phyloP scores from a whole-genome alignment of 805 yeast species.

The Zygoascus biomembranicola region DNA sequence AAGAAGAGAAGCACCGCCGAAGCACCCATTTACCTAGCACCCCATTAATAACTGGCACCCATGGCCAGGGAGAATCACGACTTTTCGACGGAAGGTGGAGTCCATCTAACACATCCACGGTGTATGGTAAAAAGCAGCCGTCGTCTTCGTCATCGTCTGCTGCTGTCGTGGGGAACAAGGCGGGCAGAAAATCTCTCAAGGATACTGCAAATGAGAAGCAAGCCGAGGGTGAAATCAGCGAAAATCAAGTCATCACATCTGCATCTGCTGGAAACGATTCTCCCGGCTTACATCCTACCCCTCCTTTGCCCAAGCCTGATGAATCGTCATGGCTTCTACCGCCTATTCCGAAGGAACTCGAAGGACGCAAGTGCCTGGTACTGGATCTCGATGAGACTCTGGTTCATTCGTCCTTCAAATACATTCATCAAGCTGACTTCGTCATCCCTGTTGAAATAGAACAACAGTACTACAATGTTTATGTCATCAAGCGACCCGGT shows the following conservation, averaged over 20 bases:
- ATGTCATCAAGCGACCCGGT: constrained; percentile 95
- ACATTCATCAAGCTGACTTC: constrained; percentile 86
- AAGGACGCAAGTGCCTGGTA: constrained; percentile 74
- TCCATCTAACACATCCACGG: not conserved
- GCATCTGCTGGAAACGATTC: not conserved
- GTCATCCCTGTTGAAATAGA: constrained; percentile 97
- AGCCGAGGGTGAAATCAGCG: not conserved
- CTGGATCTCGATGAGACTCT: constrained; percentile 93
- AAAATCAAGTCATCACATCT: not conserved
- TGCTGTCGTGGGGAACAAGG: not conserved
- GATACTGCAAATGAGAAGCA: not conserved
- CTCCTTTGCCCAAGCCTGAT: not conserved
- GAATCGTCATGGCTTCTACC: constrained; percentile 33
- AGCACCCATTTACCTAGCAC: not conserved
- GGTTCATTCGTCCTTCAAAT: constrained; percentile 92
- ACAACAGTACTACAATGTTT: constrained; percentile 84
- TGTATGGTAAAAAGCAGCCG: not conserved
- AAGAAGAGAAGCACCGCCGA: not conserved
- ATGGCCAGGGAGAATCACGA: not conserved
- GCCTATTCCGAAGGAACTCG: constrained; percentile 40
- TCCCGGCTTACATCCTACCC: not conserved
- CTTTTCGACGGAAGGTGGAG: constrained; percentile 1
- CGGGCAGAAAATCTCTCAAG: not conserved
- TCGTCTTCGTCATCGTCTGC: not conserved
- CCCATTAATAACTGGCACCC: not conserved